These are phyloP conservation scores for Mycena vulgaris DNA, from an alignment of 768 basidiomycete species.

Conservation along the genomic window DNA sequence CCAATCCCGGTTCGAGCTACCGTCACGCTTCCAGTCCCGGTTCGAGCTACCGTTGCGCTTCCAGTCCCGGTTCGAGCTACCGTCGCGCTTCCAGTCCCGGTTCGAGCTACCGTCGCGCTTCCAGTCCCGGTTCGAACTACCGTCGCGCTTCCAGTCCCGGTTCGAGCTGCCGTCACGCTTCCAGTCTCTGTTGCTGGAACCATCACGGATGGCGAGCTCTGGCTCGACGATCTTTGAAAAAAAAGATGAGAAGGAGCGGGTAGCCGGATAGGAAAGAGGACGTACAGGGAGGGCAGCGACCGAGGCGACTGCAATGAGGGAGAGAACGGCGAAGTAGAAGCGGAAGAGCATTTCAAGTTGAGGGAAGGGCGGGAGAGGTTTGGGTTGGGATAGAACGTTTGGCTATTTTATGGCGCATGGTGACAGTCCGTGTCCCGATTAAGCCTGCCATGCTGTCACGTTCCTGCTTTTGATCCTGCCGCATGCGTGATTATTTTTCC, in stretches of 20 bases:
- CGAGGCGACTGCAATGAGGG: slow-evolving; percentile 50
- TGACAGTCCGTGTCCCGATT: slow-evolving; percentile 46
- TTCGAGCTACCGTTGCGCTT: slow-evolving; percentile 29
- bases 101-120: slow-evolving; percentile 23
- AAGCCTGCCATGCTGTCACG: slow-evolving; percentile 35
- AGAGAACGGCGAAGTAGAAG: slow-evolving; percentile 52
- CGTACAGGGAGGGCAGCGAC: slow-evolving; percentile 58
- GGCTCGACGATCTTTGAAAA: slow-evolving; percentile 41
- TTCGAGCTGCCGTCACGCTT: slow-evolving; percentile 24
- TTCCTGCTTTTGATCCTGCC: too few species aligned
- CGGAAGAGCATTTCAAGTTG: slow-evolving; percentile 49
- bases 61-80: slow-evolving; percentile 27
- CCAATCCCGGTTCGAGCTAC: slow-evolving; percentile 40
- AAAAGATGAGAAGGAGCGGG: too few species aligned
- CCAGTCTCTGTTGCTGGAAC: slow-evolving; percentile 39
- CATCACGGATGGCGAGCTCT: slow-evolving; percentile 31
- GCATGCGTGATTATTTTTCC: too few species aligned
- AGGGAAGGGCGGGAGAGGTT: slow-evolving; percentile 35
- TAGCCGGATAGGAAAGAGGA: slow-evolving; percentile 32
- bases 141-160: slow-evolving; percentile 33
- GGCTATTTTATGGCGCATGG: slow-evolving; percentile 52
- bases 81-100: slow-evolving; percentile 38
- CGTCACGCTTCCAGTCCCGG: slow-evolving; percentile 39
- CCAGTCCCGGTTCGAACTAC: slow-evolving; percentile 41
- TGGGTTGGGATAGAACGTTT: not conserved